Base-by-base conservation (phyloP, 371 early-diverging fungal genomes). In the Rhizomucor miehei region DNA sequence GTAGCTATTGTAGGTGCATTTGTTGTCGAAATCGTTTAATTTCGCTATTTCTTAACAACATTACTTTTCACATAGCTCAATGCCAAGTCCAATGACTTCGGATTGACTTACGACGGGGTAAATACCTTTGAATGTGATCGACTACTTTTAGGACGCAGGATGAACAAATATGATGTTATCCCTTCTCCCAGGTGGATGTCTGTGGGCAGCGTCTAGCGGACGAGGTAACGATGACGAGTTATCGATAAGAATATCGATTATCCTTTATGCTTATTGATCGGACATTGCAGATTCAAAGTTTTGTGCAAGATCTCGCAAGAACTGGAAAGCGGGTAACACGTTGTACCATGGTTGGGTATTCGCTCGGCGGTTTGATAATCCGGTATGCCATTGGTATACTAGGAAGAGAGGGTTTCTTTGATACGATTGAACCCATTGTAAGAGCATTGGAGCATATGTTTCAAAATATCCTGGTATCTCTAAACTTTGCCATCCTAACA, bases 341-440 rank as follows among this genome's bases (percentile, higher is more conserved):
- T 17, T 66, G 91, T 16, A 86, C 87, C 6, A 70, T 88, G 41
- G 66, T 93, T 38, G 93, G 93, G 3, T 91, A 93, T 61, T 90
- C 90, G 0, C 66, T 90, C 4, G 93, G 93, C 39, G 93, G 93
- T 0, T 61, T 93, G 41, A 82, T 93, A 24, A 54, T 73, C 19
- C 78, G 93, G 13, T 92, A 86, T 71, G 81, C 84, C 0, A 65
- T 88, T 52, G 91, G 91, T 11, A 41, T 81, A n/a, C 72, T 91
- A 41, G 84, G 80, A 5, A 62, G 81, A 44, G 61, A 63, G 13
- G 81, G 80, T n/a, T 77, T 87, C 49, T 86, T 89, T 57, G 68
- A 73, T 12, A 54, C 55, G 11, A 58, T 79, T n/a, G 61, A 75
- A 14, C 75, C 85, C 38, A 57, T 72, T 23, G 86, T 84, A 71